phyloP scores from a whole-genome alignment of 495 filamentous ascomycete genomes.

The Schizothecium vesticola region DNA sequence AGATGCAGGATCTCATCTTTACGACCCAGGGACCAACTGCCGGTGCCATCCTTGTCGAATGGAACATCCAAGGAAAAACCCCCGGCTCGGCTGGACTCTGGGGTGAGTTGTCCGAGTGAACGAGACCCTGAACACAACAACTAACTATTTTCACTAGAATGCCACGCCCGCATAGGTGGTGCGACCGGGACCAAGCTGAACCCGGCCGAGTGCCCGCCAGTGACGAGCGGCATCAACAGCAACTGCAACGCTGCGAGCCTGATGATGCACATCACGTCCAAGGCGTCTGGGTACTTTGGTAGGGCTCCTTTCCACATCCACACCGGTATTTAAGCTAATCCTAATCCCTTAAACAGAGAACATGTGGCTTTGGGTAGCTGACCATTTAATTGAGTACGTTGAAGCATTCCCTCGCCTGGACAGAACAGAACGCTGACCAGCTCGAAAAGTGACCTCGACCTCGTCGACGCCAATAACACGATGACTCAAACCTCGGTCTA shows the following conservation, averaged over 20 bases:
- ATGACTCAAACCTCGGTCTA: conserved; percentile 80
- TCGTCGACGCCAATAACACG: conserved; percentile 31
- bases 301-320: too few species aligned
- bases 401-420: neutral
- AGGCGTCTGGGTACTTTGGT: conserved; percentile 63
- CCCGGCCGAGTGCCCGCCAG: neutral
- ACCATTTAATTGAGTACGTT: conserved; percentile 69
- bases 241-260: neutral
- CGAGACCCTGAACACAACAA: neutral
- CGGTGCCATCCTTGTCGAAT: conserved; percentile 79
- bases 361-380: conserved; percentile 83
- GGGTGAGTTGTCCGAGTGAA: neutral
- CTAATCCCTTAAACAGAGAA: too few species aligned
- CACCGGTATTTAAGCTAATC: too few species aligned
- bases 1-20: conserved; percentile 76
- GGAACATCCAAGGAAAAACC: conserved; percentile 55
- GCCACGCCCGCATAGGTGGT: conserved; percentile 8
- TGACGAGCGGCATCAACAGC: neutral
- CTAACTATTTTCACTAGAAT: neutral
- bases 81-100: conserved; percentile 15
- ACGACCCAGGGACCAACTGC: conserved; percentile 66
- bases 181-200: neutral
- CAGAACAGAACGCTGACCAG: neutral
- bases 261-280: conserved; percentile 65
- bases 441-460: neutral